Conservation (phyloP, 192 early-diverging fungal genomes). For the Coemansia sp. region DNA sequence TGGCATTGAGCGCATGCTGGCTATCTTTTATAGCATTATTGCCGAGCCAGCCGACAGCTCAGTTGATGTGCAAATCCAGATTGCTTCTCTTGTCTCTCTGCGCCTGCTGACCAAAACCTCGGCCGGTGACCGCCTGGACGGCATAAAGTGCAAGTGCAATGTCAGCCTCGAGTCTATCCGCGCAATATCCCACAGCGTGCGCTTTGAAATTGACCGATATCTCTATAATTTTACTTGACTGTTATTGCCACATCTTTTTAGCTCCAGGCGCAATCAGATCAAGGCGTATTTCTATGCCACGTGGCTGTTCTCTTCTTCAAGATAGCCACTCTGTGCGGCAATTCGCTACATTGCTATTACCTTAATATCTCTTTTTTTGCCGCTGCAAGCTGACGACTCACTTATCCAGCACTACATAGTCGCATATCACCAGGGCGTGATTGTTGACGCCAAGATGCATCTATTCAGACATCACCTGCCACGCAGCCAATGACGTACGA, state of each 20-base stretch:
- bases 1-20: conserved; percentile 93
- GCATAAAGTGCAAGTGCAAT: conserved; percentile 86
- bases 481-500: conserved; percentile 4
- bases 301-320: too few relatives aligned
- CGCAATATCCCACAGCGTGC: conserved; percentile 68
- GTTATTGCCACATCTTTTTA: too few relatives aligned
- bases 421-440: not conserved
- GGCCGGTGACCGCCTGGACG: conserved; percentile 73
- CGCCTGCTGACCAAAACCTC: conserved; percentile 73
- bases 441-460: not conserved
- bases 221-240: conserved; percentile 60
- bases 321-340: too few relatives aligned
- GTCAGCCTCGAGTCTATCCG: conserved; percentile 79
- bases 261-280: too few relatives aligned
- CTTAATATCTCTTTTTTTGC: too few relatives aligned
- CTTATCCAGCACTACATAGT: not conserved
- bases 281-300: too few relatives aligned
- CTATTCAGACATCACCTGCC: not conserved
- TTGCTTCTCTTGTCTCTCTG: conserved; percentile 80
- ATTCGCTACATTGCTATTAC: too few relatives aligned
- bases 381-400: too few relatives aligned
- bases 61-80: conserved; percentile 69
- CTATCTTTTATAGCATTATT: conserved; percentile 91
- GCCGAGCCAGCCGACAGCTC: conserved; percentile 69
- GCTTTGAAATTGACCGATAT: conserved; percentile 85